Base-by-base conservation (phyloP, 1,284 basidiomycete species). In the Apiotrichum porosum region DNA sequence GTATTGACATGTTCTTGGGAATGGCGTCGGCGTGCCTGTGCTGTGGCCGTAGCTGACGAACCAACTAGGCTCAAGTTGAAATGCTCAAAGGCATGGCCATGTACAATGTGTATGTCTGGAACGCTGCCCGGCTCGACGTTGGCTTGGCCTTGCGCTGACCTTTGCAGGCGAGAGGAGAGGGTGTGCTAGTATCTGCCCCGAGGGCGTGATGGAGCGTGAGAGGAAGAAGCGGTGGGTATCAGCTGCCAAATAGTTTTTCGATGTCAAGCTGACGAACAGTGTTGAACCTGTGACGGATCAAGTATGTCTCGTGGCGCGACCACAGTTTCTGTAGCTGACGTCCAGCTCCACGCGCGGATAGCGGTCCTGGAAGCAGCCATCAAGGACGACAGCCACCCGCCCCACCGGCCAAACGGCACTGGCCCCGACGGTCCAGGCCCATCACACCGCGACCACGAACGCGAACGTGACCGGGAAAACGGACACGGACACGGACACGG, bases 31-130 rank as follows among this genome's bases (percentile, higher is more conserved):
- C n/a, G n/a, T n/a, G n/a, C n/a, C n/a, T n/a, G n/a, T n/a, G n/a
- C n/a, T n/a, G n/a, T n/a, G n/a, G n/a, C n/a, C n/a, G n/a, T n/a
- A n/a, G n/a, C n/a, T n/a, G n/a, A n/a, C n/a, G n/a, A n/a, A n/a
- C n/a, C n/a, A n/a, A n/a, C n/a, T n/a, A 55, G 53, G 6, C 53
- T 55, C 44, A 55, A 55, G 33, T 49, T 55, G 24, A 48, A 49
- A 21, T 55, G 53, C 47, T 55, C 53, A 17, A 45, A 51, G 17
- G 22, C 43, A 12, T 55, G 53, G 53, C 53, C 53, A 23, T 55
- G 53, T 34, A 55, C 53, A n/a, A 46, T 42, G 34, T 55, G 53
- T 31, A 24, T 30, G 37, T 31, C n/a, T n/a, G n/a, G n/a, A n/a
- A n/a, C n/a, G n/a, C n/a, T n/a, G n/a, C n/a, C n/a, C n/a, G n/a